Conservation (phyloP, 2,329 filamentous ascomycete genomes). For the Thelonectria rubi region DNA sequence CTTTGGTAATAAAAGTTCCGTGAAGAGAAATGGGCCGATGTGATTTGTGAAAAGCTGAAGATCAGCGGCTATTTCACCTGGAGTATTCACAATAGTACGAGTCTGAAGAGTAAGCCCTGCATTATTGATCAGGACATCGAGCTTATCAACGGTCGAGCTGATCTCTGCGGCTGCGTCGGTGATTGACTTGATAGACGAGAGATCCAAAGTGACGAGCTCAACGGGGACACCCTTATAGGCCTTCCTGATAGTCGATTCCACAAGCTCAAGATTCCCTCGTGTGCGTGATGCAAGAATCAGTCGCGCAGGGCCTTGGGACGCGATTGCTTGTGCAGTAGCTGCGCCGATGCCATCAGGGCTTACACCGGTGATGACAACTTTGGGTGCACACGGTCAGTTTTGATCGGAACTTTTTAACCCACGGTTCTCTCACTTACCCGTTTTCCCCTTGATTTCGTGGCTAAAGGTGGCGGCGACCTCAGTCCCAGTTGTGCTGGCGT, state of each 20-base stretch:
- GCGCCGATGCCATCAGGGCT: constrained; percentile 21
- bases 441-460: constrained; percentile 11
- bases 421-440: neutral
- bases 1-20: constrained; percentile 49
- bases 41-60: constrained; percentile 49
- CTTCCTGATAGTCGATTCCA: constrained; percentile 8
- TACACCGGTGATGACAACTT: constrained; percentile 24
- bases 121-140: constrained; percentile 30
- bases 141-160: neutral
- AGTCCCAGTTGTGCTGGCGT: constrained; percentile 18
- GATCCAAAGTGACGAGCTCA: constrained; percentile 10
- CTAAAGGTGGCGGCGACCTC: constrained; percentile 16
- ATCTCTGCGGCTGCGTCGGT: constrained; percentile 6
- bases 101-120: constrained; percentile 23
- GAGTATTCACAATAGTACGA: constrained; percentile 11
- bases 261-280: constrained; percentile 6
- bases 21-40: constrained; percentile 52
- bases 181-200: constrained; percentile 20
- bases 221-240: neutral
- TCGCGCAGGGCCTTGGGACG: constrained; percentile 15
- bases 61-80: constrained; percentile 5
- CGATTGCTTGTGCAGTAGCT: constrained; percentile 17
- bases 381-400: neutral
- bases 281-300: constrained; percentile 23
- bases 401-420: neutral